A percentile compares a stretch with the other conserved stretches of the same genome.
phyloP scores from a whole-genome alignment of 768 basidiomycete genomes.

The Russula olivacea region DNA sequence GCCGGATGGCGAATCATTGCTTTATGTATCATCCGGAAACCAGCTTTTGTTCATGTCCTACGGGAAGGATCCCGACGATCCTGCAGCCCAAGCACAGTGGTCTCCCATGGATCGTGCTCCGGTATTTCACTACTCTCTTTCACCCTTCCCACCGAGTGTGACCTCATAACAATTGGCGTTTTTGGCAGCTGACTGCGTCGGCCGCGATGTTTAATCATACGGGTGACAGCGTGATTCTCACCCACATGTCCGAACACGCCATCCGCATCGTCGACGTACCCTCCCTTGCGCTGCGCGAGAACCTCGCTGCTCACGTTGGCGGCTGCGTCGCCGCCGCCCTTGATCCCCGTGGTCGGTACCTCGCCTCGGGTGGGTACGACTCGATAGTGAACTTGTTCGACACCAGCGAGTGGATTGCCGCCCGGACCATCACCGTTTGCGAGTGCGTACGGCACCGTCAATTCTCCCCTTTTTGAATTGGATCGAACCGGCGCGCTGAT shows the following conservation, averaged over 20 bases:
- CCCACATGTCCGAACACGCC: constrained; percentile 56
- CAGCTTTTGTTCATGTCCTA: constrained; percentile 57
- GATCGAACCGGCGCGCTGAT: too few relatives aligned
- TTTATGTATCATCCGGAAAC: constrained; percentile 57
- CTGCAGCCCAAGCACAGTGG: constrained; percentile 44
- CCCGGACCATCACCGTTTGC: constrained; percentile 69
- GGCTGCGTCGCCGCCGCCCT: constrained; percentile 72
- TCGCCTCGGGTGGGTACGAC: constrained; percentile 75
- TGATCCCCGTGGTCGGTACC: constrained; percentile 75
- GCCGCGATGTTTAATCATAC: constrained; percentile 71
- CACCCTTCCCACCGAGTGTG: constrained; percentile 2
- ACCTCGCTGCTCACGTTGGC: constrained; percentile 69
- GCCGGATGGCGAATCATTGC: constrained; percentile 60
- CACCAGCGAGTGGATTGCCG: constrained; percentile 72
- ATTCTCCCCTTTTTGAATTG: background rate
- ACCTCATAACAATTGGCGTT: background rate
- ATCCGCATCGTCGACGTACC: constrained; percentile 69
- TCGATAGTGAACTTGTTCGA: constrained; percentile 83
- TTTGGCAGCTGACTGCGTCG: constrained; percentile 46
- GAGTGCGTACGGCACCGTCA: constrained; percentile 49
- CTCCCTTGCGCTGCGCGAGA: constrained; percentile 50
- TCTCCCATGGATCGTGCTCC: constrained; percentile 31
- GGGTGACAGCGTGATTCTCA: constrained; percentile 65
- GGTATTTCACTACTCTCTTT: background rate
- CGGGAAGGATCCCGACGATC: constrained; percentile 47